Percentiles rank a stretch among this genome's conserved stretches.
These are phyloP conservation scores for Lasiosphaeriaceae sp. DNA, from an alignment of 495 filamentous ascomycete genomes.

Conservation along the genomic window DNA sequence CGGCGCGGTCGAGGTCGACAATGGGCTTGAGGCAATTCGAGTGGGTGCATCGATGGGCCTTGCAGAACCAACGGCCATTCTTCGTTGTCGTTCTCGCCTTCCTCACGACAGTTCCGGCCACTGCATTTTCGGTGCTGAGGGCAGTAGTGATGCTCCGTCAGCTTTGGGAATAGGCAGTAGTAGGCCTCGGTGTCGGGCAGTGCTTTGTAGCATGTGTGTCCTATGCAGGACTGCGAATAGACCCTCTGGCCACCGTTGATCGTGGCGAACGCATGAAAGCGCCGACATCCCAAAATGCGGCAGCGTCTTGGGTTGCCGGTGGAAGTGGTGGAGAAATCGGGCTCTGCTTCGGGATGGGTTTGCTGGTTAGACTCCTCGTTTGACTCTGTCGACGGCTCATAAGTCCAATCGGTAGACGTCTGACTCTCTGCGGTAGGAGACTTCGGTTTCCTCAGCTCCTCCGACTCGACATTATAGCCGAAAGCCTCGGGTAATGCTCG, in stretches of 20 bases:
- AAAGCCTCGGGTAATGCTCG: too few relatives aligned
- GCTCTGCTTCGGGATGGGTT: too few relatives aligned
- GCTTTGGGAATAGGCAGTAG: background rate
- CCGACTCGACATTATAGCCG: too few relatives aligned
- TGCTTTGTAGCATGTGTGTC: background rate
- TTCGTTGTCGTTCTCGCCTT: background rate
- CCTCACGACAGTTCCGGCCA: background rate
- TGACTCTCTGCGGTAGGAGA: too few relatives aligned
- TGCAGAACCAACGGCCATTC: background rate
- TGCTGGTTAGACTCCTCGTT: too few relatives aligned
- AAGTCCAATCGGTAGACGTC: too few relatives aligned
- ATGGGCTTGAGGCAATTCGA: conserved; percentile 1
- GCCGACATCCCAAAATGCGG: background rate
- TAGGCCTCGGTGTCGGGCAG: background rate
- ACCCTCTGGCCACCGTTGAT: background rate
- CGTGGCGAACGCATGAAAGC: background rate
- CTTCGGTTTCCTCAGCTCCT: too few relatives aligned
- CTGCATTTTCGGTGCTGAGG: background rate
- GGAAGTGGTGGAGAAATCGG: background rate
- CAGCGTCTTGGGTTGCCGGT: background rate
- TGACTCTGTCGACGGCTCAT: too few relatives aligned
- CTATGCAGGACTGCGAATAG: background rate
- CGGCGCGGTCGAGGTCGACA: background rate
- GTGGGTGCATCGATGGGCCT: conserved; percentile 12
- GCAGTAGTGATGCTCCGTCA: background rate